Percentiles rank a stretch among this genome's conserved stretches.
phyloP scores from a whole-genome alignment of 1,284 basidiomycete genomes.

The Cerioporus squamosus region DNA sequence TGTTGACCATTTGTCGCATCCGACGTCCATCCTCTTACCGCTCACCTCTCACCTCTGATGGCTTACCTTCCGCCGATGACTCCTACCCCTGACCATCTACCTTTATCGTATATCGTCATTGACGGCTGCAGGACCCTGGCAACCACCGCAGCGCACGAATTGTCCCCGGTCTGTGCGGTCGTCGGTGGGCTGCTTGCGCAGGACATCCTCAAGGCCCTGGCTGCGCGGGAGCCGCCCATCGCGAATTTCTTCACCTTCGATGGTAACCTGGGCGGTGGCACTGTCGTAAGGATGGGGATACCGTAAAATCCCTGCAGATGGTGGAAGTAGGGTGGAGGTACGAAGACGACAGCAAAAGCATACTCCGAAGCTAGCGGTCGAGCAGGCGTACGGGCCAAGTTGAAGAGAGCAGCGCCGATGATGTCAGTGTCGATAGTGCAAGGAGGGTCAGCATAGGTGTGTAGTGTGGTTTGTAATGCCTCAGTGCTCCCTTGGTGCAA shows the following conservation, averaged over 20 bases:
- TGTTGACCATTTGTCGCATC: background rate
- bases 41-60: conserved; percentile 7
- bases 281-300: conserved; percentile 62
- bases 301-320: conserved; percentile 22
- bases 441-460: background rate
- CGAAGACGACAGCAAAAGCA: too few relatives aligned
- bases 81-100: background rate
- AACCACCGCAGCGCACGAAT: conserved; percentile 79
- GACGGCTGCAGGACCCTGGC: conserved; percentile 56
- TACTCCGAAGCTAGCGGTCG: background rate
- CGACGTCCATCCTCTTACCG: background rate
- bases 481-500: conserved; percentile 9
- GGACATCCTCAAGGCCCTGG: conserved; percentile 91
- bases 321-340: background rate
- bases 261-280: conserved; percentile 77
- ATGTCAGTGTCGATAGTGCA: background rate
- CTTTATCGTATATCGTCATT: background rate
- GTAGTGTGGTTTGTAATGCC: background rate
- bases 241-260: conserved; percentile 93
- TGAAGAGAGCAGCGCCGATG: background rate
- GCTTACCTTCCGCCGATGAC: background rate
- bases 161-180: conserved; percentile 90
- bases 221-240: conserved; percentile 89
- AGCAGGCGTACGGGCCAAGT: background rate
- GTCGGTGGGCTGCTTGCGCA: conserved; percentile 94